Percentiles rank a stretch among this genome's conserved stretches.
These are phyloP conservation scores for Ambrosiella xylebori DNA, from an alignment of 2,329 filamentous ascomycete genomes.

Conservation along the genomic window DNA sequence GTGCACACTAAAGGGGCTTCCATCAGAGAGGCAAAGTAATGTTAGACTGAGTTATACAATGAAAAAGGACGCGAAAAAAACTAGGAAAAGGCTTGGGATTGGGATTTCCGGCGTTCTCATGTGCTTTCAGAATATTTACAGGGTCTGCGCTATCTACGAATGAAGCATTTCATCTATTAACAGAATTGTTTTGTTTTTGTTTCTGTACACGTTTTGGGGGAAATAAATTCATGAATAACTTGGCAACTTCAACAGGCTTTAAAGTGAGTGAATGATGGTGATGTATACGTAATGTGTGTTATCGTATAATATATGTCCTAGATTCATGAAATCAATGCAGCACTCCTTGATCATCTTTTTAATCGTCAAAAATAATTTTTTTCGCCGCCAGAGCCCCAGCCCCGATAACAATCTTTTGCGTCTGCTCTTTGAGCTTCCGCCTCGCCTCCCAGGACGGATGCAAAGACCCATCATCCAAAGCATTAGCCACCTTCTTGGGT, in stretches of 20 bases:
- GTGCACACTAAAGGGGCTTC: constrained; percentile 3
- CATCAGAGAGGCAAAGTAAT: not conserved
- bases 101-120: constrained; percentile 8
- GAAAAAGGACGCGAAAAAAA: not conserved
- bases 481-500: constrained; percentile 22
- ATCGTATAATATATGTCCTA: not conserved
- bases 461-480: constrained; percentile 33
- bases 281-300: not conserved
- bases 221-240: not conserved
- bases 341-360: not conserved
- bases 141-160: constrained; percentile 7
- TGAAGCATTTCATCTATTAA: constrained; percentile 7
- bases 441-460: constrained; percentile 50
- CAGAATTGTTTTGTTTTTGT: constrained; percentile 4
- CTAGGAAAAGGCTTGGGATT: constrained; percentile 6
- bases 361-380: constrained; percentile 39
- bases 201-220: not conserved
- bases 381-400: constrained; percentile 22
- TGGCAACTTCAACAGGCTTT: too few relatives aligned
- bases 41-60: not conserved
- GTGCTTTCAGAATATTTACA: constrained; percentile 4
- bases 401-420: constrained; percentile 33
- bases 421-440: constrained; percentile 40
- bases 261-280: too few relatives aligned
- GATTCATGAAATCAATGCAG: too few relatives aligned